These are phyloP conservation scores for Didymella exigua DNA, from an alignment of 2,329 filamentous ascomycete species.

Conservation along the genomic window DNA sequence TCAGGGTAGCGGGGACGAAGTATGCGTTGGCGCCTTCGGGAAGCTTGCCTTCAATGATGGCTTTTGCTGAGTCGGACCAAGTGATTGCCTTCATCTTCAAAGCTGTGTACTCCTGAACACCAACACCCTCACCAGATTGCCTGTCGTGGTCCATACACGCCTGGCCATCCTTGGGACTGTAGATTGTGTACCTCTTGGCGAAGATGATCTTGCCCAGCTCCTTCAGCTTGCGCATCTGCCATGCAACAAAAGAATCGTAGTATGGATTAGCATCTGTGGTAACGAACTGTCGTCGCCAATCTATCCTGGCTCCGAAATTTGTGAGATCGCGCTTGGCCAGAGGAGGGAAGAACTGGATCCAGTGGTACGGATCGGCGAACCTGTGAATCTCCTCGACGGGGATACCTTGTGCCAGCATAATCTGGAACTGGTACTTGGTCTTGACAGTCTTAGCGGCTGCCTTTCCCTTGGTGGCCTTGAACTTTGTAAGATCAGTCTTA, in stretches of 20 bases:
- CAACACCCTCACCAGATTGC: constrained; percentile 78
- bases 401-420: constrained; percentile 90
- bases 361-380: constrained; percentile 89
- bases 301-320: constrained; percentile 83
- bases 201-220: constrained; percentile 93
- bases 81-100: constrained; percentile 90
- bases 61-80: constrained; percentile 79
- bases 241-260: constrained; percentile 92
- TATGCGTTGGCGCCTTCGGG: constrained; percentile 80
- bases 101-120: constrained; percentile 89
- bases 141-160: constrained; percentile 89
- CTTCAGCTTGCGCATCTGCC: constrained; percentile 95
- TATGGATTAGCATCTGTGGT: constrained; percentile 97
- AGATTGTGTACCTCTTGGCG: constrained; percentile 87
- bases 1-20: constrained; percentile 87
- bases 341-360: constrained; percentile 91
- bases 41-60: constrained; percentile 75
- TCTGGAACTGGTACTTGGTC: constrained; percentile 95
- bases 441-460: constrained; percentile 87
- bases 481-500: constrained; percentile 88
- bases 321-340: constrained; percentile 78
- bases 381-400: constrained; percentile 86
- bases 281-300: constrained; percentile 91
- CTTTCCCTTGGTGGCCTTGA: constrained; percentile 78
- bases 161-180: constrained; percentile 87